Evolutionary conservation across 345 rosid species (phyloP), one percentile per base, ranked within the genome.

Genomic region (Rhodamnia rubescens): DNA sequence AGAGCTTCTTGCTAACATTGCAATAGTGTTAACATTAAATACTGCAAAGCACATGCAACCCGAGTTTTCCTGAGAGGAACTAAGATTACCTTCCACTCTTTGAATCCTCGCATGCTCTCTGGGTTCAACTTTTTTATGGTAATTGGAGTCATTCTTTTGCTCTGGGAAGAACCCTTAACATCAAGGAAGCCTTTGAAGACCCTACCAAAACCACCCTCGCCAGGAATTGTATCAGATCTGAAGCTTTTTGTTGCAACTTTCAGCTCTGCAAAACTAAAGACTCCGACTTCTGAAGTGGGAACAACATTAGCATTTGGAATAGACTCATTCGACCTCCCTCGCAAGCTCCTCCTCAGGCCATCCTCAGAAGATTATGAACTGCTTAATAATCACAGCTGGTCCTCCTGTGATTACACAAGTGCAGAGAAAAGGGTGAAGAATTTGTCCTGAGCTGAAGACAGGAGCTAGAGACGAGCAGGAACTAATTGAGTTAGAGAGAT

Each of bases 91-190:
- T 84, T 26, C 85, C 82, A 85, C 74, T 82, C 84, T 29, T 58
- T 85, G 51, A 82, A 85, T 8, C 81, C 87, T n/a, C 59, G 87
- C 87, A 82, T 36, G n/a, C 87, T 85, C 21, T 22, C 87, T 0
- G 53, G 40, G 27, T 59, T 82, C 75, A 85, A 32, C 6, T 50
- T 59, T 7, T 59, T 59, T 2, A 85, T 24, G n/a, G 87, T 84
- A 10, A 85, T 82, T 16, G 78, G 36, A 12, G 44, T 44, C 16
- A 69, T 81, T 20, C 80, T 49, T 61, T 16, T 64, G 6, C 22
- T 64, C 75, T 64, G 22, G 75, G 44, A 64, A 64, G 75, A 61
- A 0, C 42, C 42, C 2, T 4, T 74, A 58, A 75, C 83, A 1
- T 85, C 87, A 69, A 82, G 24, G 81, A 3, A 74, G 12, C 86